Evolutionary conservation across 2,329 filamentous ascomycete species (phyloP).

Genomic region (Zymoseptoria pseudotritici): DNA sequence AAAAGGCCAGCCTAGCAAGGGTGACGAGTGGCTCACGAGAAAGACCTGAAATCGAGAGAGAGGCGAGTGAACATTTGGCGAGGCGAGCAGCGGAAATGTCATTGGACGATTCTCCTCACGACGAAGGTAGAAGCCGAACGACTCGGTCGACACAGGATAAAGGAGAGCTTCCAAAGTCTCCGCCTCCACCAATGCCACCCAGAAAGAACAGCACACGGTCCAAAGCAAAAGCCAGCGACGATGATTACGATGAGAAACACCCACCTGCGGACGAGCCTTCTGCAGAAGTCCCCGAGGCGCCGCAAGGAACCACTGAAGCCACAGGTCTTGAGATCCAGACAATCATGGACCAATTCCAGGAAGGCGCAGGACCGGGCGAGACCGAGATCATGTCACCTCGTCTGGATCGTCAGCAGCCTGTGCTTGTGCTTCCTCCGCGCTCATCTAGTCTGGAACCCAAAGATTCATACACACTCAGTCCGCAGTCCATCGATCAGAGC

Average conservation of each 20-base stretch:
- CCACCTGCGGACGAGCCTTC: constrained; percentile 19
- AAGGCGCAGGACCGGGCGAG: constrained; percentile 50
- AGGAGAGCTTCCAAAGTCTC: constrained; percentile 19
- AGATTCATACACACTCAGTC: constrained; percentile 18
- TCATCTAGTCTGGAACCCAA: constrained; percentile 75
- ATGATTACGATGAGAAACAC: constrained; percentile 27
- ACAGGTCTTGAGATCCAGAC: constrained; percentile 76
- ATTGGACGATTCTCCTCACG: constrained; percentile 3
- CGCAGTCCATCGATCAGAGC: constrained; percentile 20
- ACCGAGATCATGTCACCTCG: constrained; percentile 91
- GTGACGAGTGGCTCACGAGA: constrained; percentile 9
- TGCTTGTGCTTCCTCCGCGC: constrained; percentile 70
- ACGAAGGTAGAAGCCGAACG: neutral
- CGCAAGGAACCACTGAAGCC: constrained; percentile 29
- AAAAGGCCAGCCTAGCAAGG: neutral
- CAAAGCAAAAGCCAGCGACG: constrained; percentile 7
- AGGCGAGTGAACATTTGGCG: constrained; percentile 27
- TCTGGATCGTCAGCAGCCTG: constrained; percentile 72
- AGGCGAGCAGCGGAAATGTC: constrained; percentile 23
- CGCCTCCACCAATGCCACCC: constrained; percentile 26
- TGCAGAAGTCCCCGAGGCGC: constrained; percentile 43
- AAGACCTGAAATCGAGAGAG: constrained; percentile 19
- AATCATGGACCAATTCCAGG: constrained; percentile 94
- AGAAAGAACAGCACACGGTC: constrained; percentile 22
- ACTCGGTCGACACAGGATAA: constrained; percentile 6